Conservation (phyloP, 495 filamentous ascomycete species). For the Talaromyces borbonicus region DNA sequence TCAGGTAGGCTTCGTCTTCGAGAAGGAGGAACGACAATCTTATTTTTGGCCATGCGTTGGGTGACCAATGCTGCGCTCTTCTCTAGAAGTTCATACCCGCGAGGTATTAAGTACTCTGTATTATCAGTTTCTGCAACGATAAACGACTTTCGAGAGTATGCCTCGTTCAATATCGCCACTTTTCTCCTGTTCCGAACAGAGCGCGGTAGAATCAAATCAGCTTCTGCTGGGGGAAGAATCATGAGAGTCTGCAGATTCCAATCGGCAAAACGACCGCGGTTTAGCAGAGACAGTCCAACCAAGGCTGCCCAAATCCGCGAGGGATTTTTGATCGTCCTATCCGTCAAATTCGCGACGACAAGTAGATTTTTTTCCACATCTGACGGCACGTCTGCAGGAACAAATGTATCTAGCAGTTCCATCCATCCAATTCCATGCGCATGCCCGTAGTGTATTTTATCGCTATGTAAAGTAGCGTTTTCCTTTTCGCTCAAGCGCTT, state of each 20-base stretch:
- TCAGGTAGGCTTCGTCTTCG: constrained; percentile 18
- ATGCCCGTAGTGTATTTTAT: background rate
- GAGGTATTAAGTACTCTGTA: constrained; percentile 13
- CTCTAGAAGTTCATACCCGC: constrained; percentile 19
- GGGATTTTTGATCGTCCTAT: constrained; percentile 2
- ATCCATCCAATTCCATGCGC: constrained; percentile 4
- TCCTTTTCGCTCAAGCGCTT: constrained; percentile 44
- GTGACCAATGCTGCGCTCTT: constrained; percentile 27
- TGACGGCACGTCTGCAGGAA: background rate
- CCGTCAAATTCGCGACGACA: constrained; percentile 48
- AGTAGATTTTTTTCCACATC: constrained; percentile 56
- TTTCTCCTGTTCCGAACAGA: constrained; percentile 40
- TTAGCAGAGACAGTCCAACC: constrained; percentile 34
- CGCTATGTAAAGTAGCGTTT: background rate
- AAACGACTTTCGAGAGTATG: constrained; percentile 36
- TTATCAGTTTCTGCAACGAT: constrained; percentile 31
- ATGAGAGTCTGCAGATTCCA: constrained; percentile 62
- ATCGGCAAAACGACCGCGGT: constrained; percentile 38
- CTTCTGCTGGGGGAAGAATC: constrained; percentile 45
- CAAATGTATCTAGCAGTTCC: background rate
- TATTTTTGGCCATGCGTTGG: constrained; percentile 21
- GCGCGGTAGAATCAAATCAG: constrained; percentile 39
- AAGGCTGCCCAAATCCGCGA: constrained; percentile 26
- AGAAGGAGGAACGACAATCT: constrained; percentile 26
- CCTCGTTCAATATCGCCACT: constrained; percentile 44